A percentile compares a stretch with the other conserved stretches of the same genome.
Evolutionary conservation across 2,329 filamentous ascomycete genomes (phyloP).

Genomic region (Fusarium dimerum): DNA sequence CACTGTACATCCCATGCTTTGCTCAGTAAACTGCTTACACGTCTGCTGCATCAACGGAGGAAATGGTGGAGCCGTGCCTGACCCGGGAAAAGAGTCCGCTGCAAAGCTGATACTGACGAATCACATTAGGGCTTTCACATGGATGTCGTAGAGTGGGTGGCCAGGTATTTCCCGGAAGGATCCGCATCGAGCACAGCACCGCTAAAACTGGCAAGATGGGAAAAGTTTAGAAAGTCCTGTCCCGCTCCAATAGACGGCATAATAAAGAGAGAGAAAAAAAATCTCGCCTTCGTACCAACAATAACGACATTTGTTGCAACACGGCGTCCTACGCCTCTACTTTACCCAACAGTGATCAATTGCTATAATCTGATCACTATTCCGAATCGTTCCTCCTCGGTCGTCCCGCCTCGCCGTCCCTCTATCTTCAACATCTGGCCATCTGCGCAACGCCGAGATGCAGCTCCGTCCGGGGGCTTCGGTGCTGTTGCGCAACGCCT

Average conservation of each 20-base stretch:
- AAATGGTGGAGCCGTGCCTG: not conserved
- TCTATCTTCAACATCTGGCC: constrained; percentile 3
- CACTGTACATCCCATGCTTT: not conserved
- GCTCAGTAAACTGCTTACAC: too few relatives aligned
- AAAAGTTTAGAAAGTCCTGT: constrained; percentile 25
- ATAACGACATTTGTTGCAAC: not conserved
- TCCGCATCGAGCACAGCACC: constrained; percentile 7
- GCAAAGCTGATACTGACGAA: not conserved
- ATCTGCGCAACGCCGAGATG: constrained; percentile 39
- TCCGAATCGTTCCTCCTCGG: not conserved
- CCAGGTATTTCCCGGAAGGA: constrained; percentile 20
- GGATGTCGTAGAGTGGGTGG: too few relatives aligned
- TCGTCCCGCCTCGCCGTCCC: not conserved
- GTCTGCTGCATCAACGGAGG: not conserved
- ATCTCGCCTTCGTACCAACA: not conserved
- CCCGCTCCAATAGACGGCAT: not conserved
- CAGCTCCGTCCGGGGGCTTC: constrained; percentile 56
- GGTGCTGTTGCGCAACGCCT: constrained; percentile 44
- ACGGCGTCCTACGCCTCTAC: not conserved
- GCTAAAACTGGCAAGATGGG: constrained; percentile 22
- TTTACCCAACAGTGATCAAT: not conserved
- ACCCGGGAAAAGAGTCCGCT: not conserved
- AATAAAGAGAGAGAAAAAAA: not conserved
- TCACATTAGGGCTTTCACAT: not conserved
- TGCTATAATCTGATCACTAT: constrained; percentile 11